These are phyloP conservation scores for Gracilariopsis chorda DNA, from an alignment of 23 red algal species.

Conservation along the genomic window DNA sequence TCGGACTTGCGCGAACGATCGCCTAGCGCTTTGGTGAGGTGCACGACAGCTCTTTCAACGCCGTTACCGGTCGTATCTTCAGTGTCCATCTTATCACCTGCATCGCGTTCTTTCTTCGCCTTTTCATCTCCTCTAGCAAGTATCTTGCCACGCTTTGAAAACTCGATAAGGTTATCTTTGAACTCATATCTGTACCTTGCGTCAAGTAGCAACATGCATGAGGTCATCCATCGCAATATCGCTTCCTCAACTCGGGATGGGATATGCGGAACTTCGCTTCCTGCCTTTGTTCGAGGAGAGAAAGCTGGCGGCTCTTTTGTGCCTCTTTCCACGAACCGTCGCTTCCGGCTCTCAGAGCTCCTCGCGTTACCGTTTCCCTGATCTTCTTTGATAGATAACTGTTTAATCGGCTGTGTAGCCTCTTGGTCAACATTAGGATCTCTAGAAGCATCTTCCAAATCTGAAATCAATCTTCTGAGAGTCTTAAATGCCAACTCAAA, in stretches of 20 bases:
- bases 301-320: background rate
- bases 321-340: background rate
- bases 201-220: slow-evolving; percentile 39
- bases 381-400: slow-evolving; percentile 33
- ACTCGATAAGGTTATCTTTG: slow-evolving; percentile 49
- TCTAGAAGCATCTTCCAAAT: background rate
- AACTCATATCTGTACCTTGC: slow-evolving; percentile 26
- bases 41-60: background rate
- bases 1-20: background rate
- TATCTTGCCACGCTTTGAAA: background rate
- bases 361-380: background rate
- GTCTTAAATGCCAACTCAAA: slow-evolving; percentile 20
- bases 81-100: slow-evolving; percentile 15
- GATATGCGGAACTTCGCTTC: background rate
- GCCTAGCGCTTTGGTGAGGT: background rate
- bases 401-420: slow-evolving; percentile 34
- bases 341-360: background rate
- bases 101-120: background rate
- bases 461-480: background rate
- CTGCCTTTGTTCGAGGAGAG: background rate
- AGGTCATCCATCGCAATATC: background rate
- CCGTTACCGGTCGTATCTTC: slow-evolving; percentile 15
- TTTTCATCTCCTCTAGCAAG: background rate
- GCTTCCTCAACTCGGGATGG: background rate
- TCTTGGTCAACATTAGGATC: slow-evolving; percentile 30